Conservation (phyloP, 768 basidiomycete species). For the Lactifluus volemus region DNA sequence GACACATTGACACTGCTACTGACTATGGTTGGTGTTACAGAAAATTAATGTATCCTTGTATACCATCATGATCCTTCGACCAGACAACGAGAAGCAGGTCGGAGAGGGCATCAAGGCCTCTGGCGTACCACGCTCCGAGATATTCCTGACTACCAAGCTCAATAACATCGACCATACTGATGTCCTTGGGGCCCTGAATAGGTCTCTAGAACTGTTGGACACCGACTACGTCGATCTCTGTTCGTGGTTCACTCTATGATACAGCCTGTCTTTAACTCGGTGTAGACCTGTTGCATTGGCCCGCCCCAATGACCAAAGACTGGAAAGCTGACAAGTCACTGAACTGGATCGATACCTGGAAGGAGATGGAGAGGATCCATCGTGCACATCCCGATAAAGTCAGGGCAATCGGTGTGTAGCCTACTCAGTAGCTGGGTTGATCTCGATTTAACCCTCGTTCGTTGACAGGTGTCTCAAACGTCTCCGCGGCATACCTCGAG, state of each 20-base stretch:
- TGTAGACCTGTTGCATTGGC: conserved; percentile 76
- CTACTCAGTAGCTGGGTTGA: no score
- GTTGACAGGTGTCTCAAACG: conserved; percentile 54
- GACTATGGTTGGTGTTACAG: conserved; percentile 36
- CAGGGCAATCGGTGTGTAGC: conserved; percentile 56
- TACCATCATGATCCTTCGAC: not conserved
- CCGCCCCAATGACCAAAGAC: conserved; percentile 57
- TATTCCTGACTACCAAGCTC: conserved; percentile 79
- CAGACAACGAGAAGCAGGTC: conserved; percentile 69
- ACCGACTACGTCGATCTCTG: conserved; percentile 77
- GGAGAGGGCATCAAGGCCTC: conserved; percentile 70
- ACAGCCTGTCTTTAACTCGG: not conserved
- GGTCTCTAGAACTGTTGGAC: conserved; percentile 58
- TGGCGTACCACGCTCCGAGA: conserved; percentile 58
- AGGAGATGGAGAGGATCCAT: conserved; percentile 60
- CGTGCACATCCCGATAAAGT: conserved; percentile 61
- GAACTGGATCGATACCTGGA: conserved; percentile 75
- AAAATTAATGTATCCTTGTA: not conserved
- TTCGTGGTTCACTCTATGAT: conserved; percentile 23
- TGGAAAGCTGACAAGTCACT: conserved; percentile 43
- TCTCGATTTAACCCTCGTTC: conserved; percentile 10
- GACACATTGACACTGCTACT: conserved; percentile 60
- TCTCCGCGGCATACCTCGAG: conserved; percentile 54
- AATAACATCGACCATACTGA: conserved; percentile 53
- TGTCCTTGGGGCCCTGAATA: conserved; percentile 53